These are phyloP conservation scores for Dryas integrifolia DNA, from an alignment of 331 rosid genomes.

Conservation along the genomic window DNA sequence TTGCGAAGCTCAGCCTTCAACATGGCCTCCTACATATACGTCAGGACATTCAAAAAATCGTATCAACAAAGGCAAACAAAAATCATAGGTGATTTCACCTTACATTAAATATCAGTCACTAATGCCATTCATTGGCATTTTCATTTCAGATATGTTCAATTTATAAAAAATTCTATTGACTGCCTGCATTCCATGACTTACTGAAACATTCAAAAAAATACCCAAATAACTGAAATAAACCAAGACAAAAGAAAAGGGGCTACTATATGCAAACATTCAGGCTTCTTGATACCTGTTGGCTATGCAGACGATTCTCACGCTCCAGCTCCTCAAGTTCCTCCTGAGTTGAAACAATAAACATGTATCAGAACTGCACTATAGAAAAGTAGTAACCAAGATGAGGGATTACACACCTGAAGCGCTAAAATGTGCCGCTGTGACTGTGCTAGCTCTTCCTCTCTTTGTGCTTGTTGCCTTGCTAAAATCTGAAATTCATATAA, in stretches of 20 bases:
- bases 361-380: conserved; percentile 28
- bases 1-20: conserved; percentile 74
- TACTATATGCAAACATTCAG: background rate
- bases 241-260: background rate
- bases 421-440: conserved; percentile 96
- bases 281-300: conserved; percentile 71
- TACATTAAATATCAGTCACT: too few relatives aligned
- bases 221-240: background rate
- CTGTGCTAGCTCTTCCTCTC: conserved; percentile 92
- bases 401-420: conserved; percentile 69
- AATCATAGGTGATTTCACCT: background rate
- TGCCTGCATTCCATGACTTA: background rate
- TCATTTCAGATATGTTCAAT: background rate
- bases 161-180: background rate
- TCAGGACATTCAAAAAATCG: conserved; percentile 9
- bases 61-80: background rate
- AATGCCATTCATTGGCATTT: background rate
- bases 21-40: conserved; percentile 61
- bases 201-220: background rate
- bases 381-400: conserved; percentile 15
- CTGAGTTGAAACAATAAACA: conserved; percentile 42
- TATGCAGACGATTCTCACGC: conserved; percentile 87
- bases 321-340: conserved; percentile 98
- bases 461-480: conserved; percentile 99
- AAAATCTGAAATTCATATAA: conserved; percentile 57